Base-by-base conservation (phyloP, 176 grass and related monocot species). In the Oryza coarctata region DNA sequence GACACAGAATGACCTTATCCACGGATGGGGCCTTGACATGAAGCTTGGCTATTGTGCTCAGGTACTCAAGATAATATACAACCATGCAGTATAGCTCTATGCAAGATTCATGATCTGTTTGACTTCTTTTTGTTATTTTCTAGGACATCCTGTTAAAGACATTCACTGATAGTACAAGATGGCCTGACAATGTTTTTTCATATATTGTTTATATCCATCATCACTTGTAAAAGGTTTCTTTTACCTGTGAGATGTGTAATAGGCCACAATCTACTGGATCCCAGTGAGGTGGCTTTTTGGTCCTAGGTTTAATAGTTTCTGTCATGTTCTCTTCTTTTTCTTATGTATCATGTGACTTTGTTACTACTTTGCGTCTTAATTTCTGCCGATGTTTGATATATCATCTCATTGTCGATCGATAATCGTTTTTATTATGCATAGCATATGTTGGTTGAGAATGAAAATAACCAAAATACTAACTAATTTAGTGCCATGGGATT, bases 1-100 rank as follows among this genome's bases (percentile, higher is more conserved):
- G 5, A 26, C 15, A 78, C 82, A 98, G 95, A 98, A 98, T 72
- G 95, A 98, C 78, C 44, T 98, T 71, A 91, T 98, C 91, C 95
- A 98, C 84, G 95, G 95, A 74, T 98, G 95, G 95, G 95, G 95
- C 65, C 86, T 98, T 86, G 95, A 98, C 82, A 98, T 98, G 95
- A 98, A 94, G 57, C 88, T 95, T 66, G 95, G 95, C 49, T 95
- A 98, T 73, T 98, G 95, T 88, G 90, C 95, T 74, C 95, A 98
- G 87, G 95, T 98, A 70, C 77, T 79, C 70, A 69, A 81, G 36
- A 78, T 58, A 33, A 25, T 18, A 12, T 13, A 52, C 12, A 79
- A 50, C 11, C n/a, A 47, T 71, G 12, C 4, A 7, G 15, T 73
- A 23, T 79, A 41, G 36, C 17, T 34, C 10, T 18, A 1, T 79